A percentile compares a stretch with the other conserved stretches of the same genome.
These are phyloP conservation scores for Fusarium siculi DNA, from an alignment of 2,329 filamentous ascomycete genomes.

Conservation along the genomic window DNA sequence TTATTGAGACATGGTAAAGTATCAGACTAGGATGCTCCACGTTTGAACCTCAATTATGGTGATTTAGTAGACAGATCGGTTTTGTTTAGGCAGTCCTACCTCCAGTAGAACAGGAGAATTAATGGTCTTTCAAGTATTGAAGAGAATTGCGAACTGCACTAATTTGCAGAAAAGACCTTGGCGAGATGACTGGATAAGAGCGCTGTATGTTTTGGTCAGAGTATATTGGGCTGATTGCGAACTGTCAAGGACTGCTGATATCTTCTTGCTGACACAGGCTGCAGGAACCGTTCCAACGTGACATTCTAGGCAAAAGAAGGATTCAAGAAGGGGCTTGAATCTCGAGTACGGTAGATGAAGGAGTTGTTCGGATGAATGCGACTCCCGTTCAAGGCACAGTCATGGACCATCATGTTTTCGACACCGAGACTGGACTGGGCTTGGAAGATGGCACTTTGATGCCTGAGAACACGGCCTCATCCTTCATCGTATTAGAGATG, in stretches of 20 bases:
- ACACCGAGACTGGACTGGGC: not conserved
- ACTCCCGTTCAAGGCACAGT: not conserved
- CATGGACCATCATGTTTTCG: not conserved
- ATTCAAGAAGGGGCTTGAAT: not conserved
- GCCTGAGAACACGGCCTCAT: not conserved
- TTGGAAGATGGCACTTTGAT: not conserved
- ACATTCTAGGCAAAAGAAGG: not conserved
- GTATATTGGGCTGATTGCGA: not conserved
- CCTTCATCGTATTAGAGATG: not conserved
- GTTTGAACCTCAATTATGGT: not conserved
- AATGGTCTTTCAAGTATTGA: not conserved
- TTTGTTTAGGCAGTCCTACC: not conserved
- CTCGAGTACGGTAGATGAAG: not conserved
- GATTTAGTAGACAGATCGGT: not conserved
- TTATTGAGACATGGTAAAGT: no score
- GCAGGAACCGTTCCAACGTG: not conserved
- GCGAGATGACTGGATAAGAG: not conserved
- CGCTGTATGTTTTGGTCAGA: not conserved
- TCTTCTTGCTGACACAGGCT: not conserved
- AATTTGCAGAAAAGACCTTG: not conserved
- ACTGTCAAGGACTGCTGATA: not conserved
- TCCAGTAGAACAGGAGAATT: not conserved
- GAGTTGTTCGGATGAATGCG: not conserved
- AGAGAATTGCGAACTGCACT: no score
- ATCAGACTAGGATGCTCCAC: not conserved